Evolutionary conservation across 2,329 filamentous ascomycete species (phyloP).

Genomic region (Stenocarpella maydis): DNA sequence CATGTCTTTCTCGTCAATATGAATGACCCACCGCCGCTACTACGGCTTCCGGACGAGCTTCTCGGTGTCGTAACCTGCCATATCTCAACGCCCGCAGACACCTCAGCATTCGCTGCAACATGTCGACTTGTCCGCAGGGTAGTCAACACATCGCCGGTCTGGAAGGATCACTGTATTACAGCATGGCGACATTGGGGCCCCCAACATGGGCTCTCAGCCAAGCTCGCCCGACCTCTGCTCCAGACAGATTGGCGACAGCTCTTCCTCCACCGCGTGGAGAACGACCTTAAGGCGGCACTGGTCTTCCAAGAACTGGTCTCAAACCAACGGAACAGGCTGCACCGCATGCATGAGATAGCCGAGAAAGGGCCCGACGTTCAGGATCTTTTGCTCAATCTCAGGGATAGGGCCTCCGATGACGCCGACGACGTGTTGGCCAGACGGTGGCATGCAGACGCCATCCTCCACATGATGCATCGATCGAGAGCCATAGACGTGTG

Average conservation of each 20-base stretch:
- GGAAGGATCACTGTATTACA: constrained; percentile 65
- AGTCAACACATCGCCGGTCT: constrained; percentile 64
- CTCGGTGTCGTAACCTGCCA: constrained; percentile 65
- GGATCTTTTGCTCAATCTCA: constrained; percentile 59
- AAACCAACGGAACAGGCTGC: constrained; percentile 61
- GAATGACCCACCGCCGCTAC: constrained; percentile 5
- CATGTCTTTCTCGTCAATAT: not conserved
- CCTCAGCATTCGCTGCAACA: constrained; percentile 56
- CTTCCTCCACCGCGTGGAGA: constrained; percentile 48
- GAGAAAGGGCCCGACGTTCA: constrained; percentile 68
- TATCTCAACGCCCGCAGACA: constrained; percentile 32
- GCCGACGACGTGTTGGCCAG: constrained; percentile 68
- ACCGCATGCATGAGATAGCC: constrained; percentile 63
- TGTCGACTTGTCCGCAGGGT: constrained; percentile 59
- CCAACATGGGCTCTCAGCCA: constrained; percentile 51
- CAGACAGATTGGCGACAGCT: constrained; percentile 63
- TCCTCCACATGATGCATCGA: constrained; percentile 67
- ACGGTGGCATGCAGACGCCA: constrained; percentile 64
- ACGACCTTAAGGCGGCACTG: constrained; percentile 47
- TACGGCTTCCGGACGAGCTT: constrained; percentile 67
- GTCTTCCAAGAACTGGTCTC: constrained; percentile 61
- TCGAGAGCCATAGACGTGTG: constrained; percentile 66
- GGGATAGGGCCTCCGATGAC: constrained; percentile 56
- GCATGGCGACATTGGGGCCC: constrained; percentile 65
- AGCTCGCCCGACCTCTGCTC: constrained; percentile 50